Evolutionary conservation across 2,329 filamentous ascomycete species (phyloP), one percentile per base, ranked within the genome.

Genomic region (Sporothrix brunneoviolacea): DNA sequence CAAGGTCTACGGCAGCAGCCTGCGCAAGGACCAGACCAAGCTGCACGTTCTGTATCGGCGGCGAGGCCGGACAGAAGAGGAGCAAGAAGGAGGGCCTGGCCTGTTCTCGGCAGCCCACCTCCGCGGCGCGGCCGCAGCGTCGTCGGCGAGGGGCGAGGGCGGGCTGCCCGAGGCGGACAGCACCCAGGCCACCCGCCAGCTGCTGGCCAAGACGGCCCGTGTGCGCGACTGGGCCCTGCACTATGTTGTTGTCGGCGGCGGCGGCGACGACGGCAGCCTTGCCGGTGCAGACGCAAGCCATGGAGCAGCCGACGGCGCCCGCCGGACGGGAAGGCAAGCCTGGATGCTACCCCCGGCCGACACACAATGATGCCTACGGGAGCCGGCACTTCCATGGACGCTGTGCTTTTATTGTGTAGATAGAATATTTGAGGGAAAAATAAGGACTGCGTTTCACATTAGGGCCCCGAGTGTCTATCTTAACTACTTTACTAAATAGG

Each of bases 1-100:
- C 41, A 83, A 79, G 59, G 91, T 96, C 0, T 90, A 93, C 59
- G 91, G 91, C 0, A 86, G 94, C 64, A 93, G 85, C 61, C 68
- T 96, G 55, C 79, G 85, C 24, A 79, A 78, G 55, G 80, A 81
- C 8, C 76, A 86, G 59, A 91, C 88, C 4, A 80, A 76, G 54
- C 70, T 91, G 22, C 75, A 83, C 55, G 67, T 94, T 38, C 67
- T 94, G 16, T 80, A 80, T 59, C 74, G 80, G 19, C 68, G 41
- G 72, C 50, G 73, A 68, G n/a, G 53, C 75, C 77, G 52, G 70
- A 68, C 58, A 73, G 62, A 33, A 81, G 77, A 62, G 64, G 60
- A 52, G 73, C 69, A 4, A 83, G 2, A 18, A 3, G 13, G n/a
- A 10, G 2, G 24, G 6, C 3, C 22, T 12, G 13, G 18, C 0